Base-by-base conservation (phyloP, 148 eudicot genomes). In the Camellia granthamiana region DNA sequence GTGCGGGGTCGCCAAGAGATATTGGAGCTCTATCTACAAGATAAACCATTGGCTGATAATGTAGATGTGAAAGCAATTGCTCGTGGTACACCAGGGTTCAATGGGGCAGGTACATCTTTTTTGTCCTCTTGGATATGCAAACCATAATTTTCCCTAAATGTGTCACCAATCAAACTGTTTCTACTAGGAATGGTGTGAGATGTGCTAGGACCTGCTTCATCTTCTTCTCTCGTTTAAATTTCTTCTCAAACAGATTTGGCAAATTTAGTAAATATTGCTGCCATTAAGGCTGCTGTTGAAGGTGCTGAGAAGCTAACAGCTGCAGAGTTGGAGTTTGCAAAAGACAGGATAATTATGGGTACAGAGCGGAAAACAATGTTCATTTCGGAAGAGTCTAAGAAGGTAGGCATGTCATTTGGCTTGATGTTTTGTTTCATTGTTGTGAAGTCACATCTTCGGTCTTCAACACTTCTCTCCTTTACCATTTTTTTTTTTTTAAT, bases 31-130 rank as follows among this genome's bases (percentile, higher is more conserved):
- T 96, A 96, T 83, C 86, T 96, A 79, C 89, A 89, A 58, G 97
- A 96, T 80, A 96, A 96, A 85, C 99, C 99, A 55, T 85, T 92
- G 83, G 88, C 88, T 72, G 89, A 89, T 74, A 95, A 92, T 76
- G 94, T 96, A 62, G 94, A 96, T 86, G 87, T 90, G 72, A 93
- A 89, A 78, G 81, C 98, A 78, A 86, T 96, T 84, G 97, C 99
- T 76, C 97, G 98, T 70, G 98, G 98, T 82, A 96, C 99, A 79
- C 99, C 99, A 46, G 98, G 98, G 72, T 96, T 96, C 85, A 96
- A 96, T 77, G 99, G 99, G 16, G 99, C 99, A 85, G 99, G 99
- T 88, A 80, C 56, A 15, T 72, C 15, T 19, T 70, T 70, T 63
- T 16, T 43, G 11, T 74, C 55, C 67, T 43, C 11, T 74, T 30